These are phyloP conservation scores for Chimonanthus praecox DNA, from an alignment of 164 flowering plant species.

Conservation along the genomic window DNA sequence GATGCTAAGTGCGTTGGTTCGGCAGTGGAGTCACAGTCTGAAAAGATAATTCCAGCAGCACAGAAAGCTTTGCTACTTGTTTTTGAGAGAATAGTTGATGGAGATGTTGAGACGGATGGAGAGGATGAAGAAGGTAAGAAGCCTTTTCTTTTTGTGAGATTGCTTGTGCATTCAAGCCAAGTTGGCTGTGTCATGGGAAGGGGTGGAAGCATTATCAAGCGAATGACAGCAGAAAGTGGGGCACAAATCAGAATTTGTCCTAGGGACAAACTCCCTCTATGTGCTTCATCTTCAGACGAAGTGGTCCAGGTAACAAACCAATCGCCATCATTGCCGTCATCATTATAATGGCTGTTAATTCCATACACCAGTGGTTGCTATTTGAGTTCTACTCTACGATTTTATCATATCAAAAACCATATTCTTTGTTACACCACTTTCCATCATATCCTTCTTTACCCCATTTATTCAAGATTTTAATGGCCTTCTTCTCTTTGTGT, in stretches of 20 bases:
- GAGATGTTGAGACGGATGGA: conserved; percentile 16
- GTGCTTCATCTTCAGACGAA: conserved; percentile 36
- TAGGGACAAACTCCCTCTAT: conserved; percentile 27
- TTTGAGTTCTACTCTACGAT: too few species aligned
- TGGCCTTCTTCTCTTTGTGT: too few species aligned
- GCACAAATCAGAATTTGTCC: conserved; percentile 30
- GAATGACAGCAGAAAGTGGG: conserved; percentile 29
- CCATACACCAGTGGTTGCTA: too few species aligned
- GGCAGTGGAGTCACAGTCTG: conserved; percentile 24
- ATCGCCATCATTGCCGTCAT: too few species aligned
- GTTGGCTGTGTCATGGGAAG: conserved; percentile 36
- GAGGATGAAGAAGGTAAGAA: neutral
- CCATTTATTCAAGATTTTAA: too few species aligned
- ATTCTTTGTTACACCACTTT: too few species aligned
- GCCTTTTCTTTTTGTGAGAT: conserved; percentile 15
- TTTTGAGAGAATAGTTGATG: conserved; percentile 26
- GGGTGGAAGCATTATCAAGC: conserved; percentile 36
- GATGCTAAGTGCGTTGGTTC: conserved; percentile 28
- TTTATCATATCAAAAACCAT: too few species aligned
- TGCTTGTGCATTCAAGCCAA: conserved; percentile 27
- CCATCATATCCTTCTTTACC: too few species aligned
- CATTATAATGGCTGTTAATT: too few species aligned
- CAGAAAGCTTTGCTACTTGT: conserved; percentile 27
- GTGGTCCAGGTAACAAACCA: conserved; percentile 36
- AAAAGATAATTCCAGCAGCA: conserved; percentile 37